Evolutionary conservation across 1,284 basidiomycete genomes (phyloP), one percentile per base, ranked within the genome.

Genomic region (Sporisorium exsertum): DNA sequence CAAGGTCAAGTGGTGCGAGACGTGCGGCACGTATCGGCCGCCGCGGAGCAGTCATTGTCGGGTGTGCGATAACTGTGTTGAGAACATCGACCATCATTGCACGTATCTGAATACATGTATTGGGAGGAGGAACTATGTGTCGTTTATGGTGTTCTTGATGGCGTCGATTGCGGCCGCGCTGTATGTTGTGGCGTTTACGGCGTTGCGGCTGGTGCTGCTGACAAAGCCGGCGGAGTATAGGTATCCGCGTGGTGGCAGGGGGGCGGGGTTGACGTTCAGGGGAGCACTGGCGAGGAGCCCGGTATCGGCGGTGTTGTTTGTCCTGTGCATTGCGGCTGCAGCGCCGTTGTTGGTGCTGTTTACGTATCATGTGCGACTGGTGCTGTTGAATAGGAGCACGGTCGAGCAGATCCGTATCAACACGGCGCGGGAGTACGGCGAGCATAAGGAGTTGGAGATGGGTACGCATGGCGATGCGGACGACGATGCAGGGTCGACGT

Each of bases 1-100:
- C 29, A 57, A 71, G 42, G 69, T 78, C 22, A 82, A 82, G 40
- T 86, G 85, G 85, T 86, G 85, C 66, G 77, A 81, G 56, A 82
- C 84, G 20, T 86, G 85, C 56, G 72, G 76, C 1, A 76, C 79
- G 1, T 86, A 85, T 53, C 66, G 85, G 7, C 81, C 85, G 8
- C 85, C 85, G 0, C 68, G 85, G 18, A 72, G 69, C 55, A 82
- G 80, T 29, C 85, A 86, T 54, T 86, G 85, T 54, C 64, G 85
- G 12, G 71, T 82, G 2, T 86, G 85, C 70, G 82, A 86, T 47
- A 84, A 84, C 59, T 86, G 85, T 58, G 81, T 86, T 9, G 83
- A 85, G 29, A 77, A 77, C 43, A 81, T 86, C 52, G 84, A 86
- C 52, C 85, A 86, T 64, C 85, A 86, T 57, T 86, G 85, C 63